Conservation (phyloP, 495 filamentous ascomycete genomes). For the Aspergillus taichungensis region DNA sequence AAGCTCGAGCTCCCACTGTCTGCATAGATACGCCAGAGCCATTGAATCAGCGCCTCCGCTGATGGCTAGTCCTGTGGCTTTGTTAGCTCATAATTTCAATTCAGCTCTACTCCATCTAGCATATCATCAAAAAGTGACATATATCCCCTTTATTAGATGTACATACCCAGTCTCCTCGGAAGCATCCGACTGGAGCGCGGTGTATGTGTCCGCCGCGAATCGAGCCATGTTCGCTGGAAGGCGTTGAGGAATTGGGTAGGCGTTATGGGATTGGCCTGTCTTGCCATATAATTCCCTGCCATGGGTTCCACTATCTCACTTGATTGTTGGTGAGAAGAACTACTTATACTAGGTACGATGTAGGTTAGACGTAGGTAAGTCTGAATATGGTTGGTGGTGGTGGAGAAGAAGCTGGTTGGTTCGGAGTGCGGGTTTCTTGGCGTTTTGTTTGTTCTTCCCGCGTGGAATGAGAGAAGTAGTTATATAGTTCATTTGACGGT, state of each 20-base stretch:
- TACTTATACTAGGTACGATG: too few species aligned
- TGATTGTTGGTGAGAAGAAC: conserved; percentile 15
- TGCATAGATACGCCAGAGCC: conserved; percentile 75
- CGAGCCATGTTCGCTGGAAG: conserved; percentile 41
- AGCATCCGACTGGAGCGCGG: too few species aligned
- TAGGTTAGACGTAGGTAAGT: background rate
- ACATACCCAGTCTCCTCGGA: conserved; percentile 13
- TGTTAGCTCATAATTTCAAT: background rate
- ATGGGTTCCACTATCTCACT: background rate
- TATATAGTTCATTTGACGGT: too few species aligned
- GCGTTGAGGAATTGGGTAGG: conserved; percentile 44
- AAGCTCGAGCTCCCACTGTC: conserved; percentile 25
- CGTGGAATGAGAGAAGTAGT: too few species aligned
- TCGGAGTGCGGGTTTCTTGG: background rate
- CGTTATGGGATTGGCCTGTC: conserved; percentile 25
- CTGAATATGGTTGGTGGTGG: conserved; percentile 20
- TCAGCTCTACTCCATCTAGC: too few species aligned
- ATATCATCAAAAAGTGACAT: too few species aligned
- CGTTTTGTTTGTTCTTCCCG: background rate
- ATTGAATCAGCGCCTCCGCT: conserved; percentile 96
- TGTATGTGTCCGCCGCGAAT: too few species aligned
- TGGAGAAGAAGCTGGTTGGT: too few species aligned
- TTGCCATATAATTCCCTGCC: conserved; percentile 3
- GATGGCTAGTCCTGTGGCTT: conserved; percentile 60
- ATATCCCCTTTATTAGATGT: background rate